These are phyloP conservation scores for Sorghum bicolor DNA, from an alignment of 176 grass and related monocot genomes.

Conservation along the genomic window DNA sequence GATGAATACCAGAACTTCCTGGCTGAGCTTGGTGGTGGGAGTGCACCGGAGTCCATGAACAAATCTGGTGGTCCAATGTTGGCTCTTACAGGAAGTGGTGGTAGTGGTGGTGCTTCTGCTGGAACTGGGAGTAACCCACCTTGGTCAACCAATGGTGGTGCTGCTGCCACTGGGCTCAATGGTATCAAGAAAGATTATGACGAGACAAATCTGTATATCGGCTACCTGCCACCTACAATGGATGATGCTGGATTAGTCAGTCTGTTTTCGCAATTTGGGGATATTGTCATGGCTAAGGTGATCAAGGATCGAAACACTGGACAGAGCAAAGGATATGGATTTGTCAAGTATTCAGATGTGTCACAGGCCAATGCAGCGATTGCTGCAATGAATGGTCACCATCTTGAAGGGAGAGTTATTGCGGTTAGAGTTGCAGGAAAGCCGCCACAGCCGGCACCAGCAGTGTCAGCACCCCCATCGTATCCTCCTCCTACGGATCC, in stretches of 20 bases:
- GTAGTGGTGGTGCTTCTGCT: not conserved
- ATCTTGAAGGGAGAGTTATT: conserved; percentile 86
- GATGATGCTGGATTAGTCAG: conserved; percentile 88
- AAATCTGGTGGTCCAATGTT: conserved; percentile 62
- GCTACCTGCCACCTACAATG: conserved; percentile 73
- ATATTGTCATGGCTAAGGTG: conserved; percentile 96
- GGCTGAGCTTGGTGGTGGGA: conserved; percentile 92
- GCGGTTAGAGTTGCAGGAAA: conserved; percentile 94
- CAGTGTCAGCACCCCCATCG: not conserved
- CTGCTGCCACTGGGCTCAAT: conserved; percentile 27
- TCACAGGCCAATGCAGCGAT: conserved; percentile 88
- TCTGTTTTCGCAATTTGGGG: conserved; percentile 78
- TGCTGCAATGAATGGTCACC: conserved; percentile 77
- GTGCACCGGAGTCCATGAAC: conserved; percentile 74
- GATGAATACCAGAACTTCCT: conserved; percentile 98
- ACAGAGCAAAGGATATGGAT: conserved; percentile 92
- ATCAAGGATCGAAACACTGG: conserved; percentile 86
- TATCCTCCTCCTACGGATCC: conserved; percentile 34
- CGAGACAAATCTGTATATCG: conserved; percentile 94
- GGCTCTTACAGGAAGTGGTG: conserved; percentile 48
- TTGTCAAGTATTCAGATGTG: conserved; percentile 89
- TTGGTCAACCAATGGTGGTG: conserved; percentile 44
- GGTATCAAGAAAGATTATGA: conserved; percentile 82
- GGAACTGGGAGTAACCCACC: conserved; percentile 49
- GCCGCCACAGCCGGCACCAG: conserved; percentile 49